These are phyloP conservation scores for Chytriomyces sp. DNA, from an alignment of 192 early-diverging fungal species.

Conservation along the genomic window DNA sequence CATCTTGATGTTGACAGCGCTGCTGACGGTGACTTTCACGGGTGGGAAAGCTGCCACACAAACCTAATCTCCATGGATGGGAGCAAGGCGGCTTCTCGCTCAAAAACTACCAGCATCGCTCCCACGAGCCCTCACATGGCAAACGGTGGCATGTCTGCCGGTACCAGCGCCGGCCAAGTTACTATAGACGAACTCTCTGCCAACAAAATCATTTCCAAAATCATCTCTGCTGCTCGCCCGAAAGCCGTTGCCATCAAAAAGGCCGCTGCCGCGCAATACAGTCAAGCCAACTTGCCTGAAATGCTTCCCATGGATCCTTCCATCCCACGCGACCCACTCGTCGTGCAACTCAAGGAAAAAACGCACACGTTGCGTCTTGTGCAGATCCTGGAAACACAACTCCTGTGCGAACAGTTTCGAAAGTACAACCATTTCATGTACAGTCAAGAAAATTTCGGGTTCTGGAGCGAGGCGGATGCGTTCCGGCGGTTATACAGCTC, in stretches of 20 bases:
- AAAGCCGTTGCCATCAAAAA: conserved; percentile 30
- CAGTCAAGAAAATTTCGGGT: conserved; percentile 76
- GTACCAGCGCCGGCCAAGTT: background rate
- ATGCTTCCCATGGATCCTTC: conserved; percentile 26
- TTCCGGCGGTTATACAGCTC: conserved; percentile 51
- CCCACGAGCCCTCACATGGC: background rate
- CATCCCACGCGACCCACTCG: conserved; percentile 17
- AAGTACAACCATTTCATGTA: conserved; percentile 69
- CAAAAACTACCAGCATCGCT: background rate
- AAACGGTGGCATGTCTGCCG: background rate
- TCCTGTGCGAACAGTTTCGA: conserved; percentile 63
- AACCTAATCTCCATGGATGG: conserved; percentile 39
- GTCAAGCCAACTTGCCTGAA: conserved; percentile 12
- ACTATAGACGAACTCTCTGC: too few species aligned
- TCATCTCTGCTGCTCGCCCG: conserved; percentile 6
- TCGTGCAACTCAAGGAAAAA: conserved; percentile 8
- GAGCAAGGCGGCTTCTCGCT: background rate
- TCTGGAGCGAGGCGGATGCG: conserved; percentile 64
- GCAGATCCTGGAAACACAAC: conserved; percentile 61
- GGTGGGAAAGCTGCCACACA: conserved; percentile 31
- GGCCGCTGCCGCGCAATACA: background rate
- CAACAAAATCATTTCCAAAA: conserved; percentile 5
- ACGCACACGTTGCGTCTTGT: conserved; percentile 47
- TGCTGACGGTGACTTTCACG: conserved; percentile 6
- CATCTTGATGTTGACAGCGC: background rate